These are phyloP conservation scores for Leccinum ochraceum DNA, from an alignment of 768 basidiomycete genomes.

Conservation along the genomic window DNA sequence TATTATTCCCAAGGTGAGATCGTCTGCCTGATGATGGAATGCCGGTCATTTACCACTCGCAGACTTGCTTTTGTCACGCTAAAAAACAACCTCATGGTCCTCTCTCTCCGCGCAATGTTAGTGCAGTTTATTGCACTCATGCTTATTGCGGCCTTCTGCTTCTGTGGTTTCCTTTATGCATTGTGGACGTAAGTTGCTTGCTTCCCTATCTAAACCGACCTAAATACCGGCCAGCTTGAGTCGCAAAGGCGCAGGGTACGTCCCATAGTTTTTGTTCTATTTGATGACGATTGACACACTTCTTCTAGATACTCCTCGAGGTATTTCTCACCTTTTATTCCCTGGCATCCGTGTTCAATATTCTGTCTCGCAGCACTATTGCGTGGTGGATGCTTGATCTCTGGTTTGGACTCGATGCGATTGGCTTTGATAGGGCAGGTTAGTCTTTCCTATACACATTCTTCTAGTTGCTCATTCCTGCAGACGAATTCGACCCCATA, in stretches of 20 bases:
- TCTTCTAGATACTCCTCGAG: conserved; percentile 34
- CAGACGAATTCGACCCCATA: conserved; percentile 77
- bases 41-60: conserved; percentile 2
- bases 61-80: conserved; percentile 92
- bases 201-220: not conserved
- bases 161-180: conserved; percentile 90
- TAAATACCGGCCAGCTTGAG: conserved; percentile 48
- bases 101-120: conserved; percentile 89
- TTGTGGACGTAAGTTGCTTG: conserved; percentile 78
- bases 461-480: conserved; percentile 7
- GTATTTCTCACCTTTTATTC: conserved; percentile 25
- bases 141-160: conserved; percentile 87
- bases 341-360: not conserved
- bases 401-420: conserved; percentile 94
- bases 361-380: conserved; percentile 48
- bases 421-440: conserved; percentile 84
- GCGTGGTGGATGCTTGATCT: conserved; percentile 96
- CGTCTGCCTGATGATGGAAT: not conserved
- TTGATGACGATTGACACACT: conserved; percentile 14
- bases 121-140: conserved; percentile 84
- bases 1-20: conserved; percentile 82
- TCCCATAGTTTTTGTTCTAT: conserved; percentile 4
- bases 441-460: conserved; percentile 31
- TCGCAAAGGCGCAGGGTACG: conserved; percentile 59
- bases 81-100: conserved; percentile 76